Percentiles rank a stretch among this genome's conserved stretches.
These are phyloP conservation scores for Paradendryphiella salina DNA, from an alignment of 2,329 filamentous ascomycete species.

Conservation along the genomic window DNA sequence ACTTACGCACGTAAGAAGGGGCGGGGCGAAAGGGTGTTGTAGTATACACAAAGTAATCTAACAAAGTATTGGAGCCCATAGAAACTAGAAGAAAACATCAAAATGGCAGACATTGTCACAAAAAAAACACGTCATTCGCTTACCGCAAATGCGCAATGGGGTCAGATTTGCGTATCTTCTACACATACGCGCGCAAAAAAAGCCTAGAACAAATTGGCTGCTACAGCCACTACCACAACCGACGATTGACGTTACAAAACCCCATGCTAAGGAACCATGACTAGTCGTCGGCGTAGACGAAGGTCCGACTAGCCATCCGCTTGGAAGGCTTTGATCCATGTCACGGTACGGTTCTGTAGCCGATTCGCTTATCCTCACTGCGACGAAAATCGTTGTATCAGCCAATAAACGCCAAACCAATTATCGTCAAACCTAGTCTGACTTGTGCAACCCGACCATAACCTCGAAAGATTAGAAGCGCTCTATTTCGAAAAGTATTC, in stretches of 20 bases:
- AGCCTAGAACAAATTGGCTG: background rate
- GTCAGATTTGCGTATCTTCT: constrained; percentile 7
- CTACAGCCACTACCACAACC: background rate
- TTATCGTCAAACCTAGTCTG: background rate
- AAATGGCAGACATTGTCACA: background rate
- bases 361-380: constrained; percentile 1
- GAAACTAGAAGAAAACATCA: background rate
- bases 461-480: constrained; percentile 3
- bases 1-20: no score
- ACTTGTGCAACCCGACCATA: constrained; percentile 2
- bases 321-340: background rate
- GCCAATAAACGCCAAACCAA: constrained; percentile 8
- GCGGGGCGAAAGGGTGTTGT: no score
- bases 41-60: no score
- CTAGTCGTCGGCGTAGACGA: background rate
- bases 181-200: constrained; percentile 4
- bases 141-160: background rate
- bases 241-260: background rate
- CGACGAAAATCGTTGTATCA: background rate
- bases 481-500: background rate
- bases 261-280: constrained; percentile 1
- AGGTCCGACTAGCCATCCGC: background rate
- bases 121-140: background rate
- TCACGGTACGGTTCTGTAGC: constrained; percentile 4
- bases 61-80: no score